A percentile compares a stretch with the other conserved stretches of the same genome.
Evolutionary conservation across 140 eudicot genomes (phyloP).

Genomic region (Oenanthe javanica): DNA sequence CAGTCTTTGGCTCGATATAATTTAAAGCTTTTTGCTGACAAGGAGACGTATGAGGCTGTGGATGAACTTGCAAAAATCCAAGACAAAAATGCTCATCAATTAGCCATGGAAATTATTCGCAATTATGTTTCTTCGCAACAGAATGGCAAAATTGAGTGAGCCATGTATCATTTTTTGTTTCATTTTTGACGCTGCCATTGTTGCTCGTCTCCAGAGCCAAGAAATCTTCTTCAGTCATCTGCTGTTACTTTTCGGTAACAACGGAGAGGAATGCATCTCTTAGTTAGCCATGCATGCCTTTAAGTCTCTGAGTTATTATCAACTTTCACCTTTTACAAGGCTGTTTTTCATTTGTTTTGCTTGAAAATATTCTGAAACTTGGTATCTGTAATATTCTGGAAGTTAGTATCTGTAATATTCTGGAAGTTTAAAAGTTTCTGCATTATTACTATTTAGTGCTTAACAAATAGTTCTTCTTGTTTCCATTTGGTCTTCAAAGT

Average conservation of each 20-base stretch:
- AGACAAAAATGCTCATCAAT: conserved; percentile 75
- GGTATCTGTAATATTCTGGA: no score
- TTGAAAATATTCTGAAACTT: neutral
- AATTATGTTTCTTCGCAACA: conserved; percentile 65
- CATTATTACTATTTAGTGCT: neutral
- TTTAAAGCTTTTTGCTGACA: conserved; percentile 71
- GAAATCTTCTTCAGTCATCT: neutral
- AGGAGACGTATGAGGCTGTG: conserved; percentile 66
- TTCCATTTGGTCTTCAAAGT: neutral
- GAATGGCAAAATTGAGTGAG: conserved; percentile 55
- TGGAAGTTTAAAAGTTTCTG: neutral
- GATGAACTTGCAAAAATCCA: conserved; percentile 69
- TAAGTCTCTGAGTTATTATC: neutral
- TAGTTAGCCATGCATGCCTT: neutral
- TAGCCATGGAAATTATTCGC: conserved; percentile 87
- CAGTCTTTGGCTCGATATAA: conserved; percentile 39
- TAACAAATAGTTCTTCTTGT: no score
- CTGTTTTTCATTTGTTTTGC: neutral
- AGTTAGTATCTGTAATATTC: no score
- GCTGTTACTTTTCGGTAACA: conserved; percentile 33
- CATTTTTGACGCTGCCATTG: neutral
- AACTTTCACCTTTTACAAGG: neutral
- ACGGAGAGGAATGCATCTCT: neutral
- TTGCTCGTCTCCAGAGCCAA: neutral
- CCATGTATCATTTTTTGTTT: neutral